Conservation (phyloP, 148 eudicot genomes). For the Rhododendron williamsianum region DNA sequence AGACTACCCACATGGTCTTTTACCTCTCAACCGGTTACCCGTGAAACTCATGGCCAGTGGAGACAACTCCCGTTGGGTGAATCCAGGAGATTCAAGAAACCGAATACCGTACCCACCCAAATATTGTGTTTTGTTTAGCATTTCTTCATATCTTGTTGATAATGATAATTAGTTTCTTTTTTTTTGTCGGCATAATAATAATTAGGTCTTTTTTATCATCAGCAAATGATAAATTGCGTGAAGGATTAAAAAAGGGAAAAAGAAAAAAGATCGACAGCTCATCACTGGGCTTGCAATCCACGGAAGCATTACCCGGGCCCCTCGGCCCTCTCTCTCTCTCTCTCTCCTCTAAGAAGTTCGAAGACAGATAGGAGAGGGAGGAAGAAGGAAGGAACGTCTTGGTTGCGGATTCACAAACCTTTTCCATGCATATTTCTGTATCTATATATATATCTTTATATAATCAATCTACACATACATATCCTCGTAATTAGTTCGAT, state of each 20-base stretch:
- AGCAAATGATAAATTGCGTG: too few relatives aligned
- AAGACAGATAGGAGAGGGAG: background rate
- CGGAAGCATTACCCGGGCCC: background rate
- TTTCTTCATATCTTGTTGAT: too few relatives aligned
- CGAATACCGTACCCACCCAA: too few relatives aligned
- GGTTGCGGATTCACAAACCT: background rate
- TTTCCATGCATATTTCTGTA: background rate
- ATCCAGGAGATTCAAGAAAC: too few relatives aligned
- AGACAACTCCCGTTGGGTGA: too few relatives aligned
- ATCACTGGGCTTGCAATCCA: background rate
- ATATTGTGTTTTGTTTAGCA: too few relatives aligned
- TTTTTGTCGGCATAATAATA: too few relatives aligned
- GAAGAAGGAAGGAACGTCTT: background rate
- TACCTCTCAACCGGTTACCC: fast-evolving
- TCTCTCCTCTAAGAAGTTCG: background rate
- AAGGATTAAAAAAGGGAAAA: too few relatives aligned
- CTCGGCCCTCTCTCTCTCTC: background rate
- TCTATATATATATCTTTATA: background rate
- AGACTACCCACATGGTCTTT: too few relatives aligned
- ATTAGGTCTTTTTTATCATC: too few relatives aligned
- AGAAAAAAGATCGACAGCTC: background rate
- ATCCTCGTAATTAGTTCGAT: background rate
- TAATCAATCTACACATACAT: background rate
- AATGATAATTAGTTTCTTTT: too few relatives aligned
- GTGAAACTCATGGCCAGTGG: too few relatives aligned